phyloP scores from a whole-genome alignment of 2,329 filamentous ascomycete species.

The Gnomoniopsis smithogilvyi region DNA sequence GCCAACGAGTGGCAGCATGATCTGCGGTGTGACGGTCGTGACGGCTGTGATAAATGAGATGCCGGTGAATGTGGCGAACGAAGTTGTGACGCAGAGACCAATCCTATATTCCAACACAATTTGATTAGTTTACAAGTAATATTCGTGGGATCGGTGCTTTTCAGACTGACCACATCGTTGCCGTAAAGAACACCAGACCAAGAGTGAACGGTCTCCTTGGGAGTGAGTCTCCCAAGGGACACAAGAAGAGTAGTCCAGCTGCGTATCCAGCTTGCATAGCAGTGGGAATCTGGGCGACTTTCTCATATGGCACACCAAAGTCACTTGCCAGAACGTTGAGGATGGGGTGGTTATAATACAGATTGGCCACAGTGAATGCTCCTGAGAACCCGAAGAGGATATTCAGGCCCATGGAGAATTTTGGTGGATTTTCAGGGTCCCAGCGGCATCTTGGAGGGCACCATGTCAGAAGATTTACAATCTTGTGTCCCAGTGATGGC shows the following conservation, averaged over 20 bases:
- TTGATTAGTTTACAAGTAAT: background rate
- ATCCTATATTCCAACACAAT: slow-evolving; percentile 46
- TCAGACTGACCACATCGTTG: slow-evolving; percentile 48
- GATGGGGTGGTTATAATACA: slow-evolving; percentile 76
- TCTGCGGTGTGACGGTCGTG: slow-evolving; percentile 70
- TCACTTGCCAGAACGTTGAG: slow-evolving; percentile 67
- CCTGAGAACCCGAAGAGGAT: background rate
- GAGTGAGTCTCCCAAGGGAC: slow-evolving; percentile 68
- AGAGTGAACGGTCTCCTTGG: slow-evolving; percentile 65
- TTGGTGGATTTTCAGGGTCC: background rate
- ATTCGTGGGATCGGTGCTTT: slow-evolving; percentile 23
- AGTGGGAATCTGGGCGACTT: slow-evolving; percentile 63
- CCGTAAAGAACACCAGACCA: slow-evolving; percentile 61
- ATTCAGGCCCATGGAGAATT: background rate
- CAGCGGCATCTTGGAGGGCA: slow-evolving; percentile 6
- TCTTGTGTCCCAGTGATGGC: background rate
- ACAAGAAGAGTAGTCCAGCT: slow-evolving; percentile 67
- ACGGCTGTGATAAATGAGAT: slow-evolving; percentile 68
- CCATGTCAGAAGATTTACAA: background rate
- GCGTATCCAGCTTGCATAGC: slow-evolving; percentile 75
- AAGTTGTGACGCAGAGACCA: slow-evolving; percentile 63
- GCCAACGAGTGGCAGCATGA: slow-evolving; percentile 74
- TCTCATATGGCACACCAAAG: slow-evolving; percentile 65
- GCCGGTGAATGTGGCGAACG: slow-evolving; percentile 60
- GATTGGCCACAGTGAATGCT: slow-evolving; percentile 66